Evolutionary conservation across 225 moss, liverwort and hornwort species (phyloP).

Genomic region (Sphagnum contortum): DNA sequence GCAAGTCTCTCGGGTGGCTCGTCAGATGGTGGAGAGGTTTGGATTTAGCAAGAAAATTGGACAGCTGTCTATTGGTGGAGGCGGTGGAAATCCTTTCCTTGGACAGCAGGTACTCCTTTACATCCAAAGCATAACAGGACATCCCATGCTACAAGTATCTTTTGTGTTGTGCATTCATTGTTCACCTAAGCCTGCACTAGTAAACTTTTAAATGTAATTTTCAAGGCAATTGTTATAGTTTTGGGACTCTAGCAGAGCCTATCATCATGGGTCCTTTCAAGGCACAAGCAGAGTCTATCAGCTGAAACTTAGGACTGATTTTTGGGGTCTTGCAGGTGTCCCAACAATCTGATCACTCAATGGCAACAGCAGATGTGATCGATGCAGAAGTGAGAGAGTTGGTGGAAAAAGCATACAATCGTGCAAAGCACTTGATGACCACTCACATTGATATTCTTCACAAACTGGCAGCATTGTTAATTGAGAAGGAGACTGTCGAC

Average conservation of each 20-base stretch:
- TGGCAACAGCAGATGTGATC: constrained; percentile 71
- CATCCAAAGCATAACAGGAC: neutral
- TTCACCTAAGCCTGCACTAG: too few relatives aligned
- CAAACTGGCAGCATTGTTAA: constrained; percentile 44
- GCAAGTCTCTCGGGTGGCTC: constrained; percentile 73
- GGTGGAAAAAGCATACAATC: constrained; percentile 54
- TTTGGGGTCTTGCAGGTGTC: constrained; percentile 23
- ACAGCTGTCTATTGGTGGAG: constrained; percentile 57
- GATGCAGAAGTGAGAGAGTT: constrained; percentile 58
- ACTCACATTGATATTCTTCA: constrained; percentile 72
- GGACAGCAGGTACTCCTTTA: constrained; percentile 38
- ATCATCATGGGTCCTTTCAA: too few relatives aligned
- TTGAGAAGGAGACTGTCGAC: constrained; percentile 74
- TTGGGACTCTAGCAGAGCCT: too few relatives aligned
- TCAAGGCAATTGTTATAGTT: too few relatives aligned
- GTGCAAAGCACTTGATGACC: constrained; percentile 59
- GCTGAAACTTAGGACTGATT: too few relatives aligned
- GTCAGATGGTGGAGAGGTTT: constrained; percentile 83
- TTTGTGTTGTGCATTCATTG: too few relatives aligned
- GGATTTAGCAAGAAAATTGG: constrained; percentile 80
- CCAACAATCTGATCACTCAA: constrained; percentile 64
- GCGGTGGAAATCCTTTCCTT: constrained; percentile 68
- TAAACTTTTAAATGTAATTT: too few relatives aligned
- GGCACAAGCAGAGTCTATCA: too few relatives aligned
- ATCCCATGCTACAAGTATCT: neutral